Percentiles rank a stretch among this genome's conserved stretches.
phyloP scores from a whole-genome alignment of 2,329 filamentous ascomycete genomes.

The Cordyceps cateniannulata region DNA sequence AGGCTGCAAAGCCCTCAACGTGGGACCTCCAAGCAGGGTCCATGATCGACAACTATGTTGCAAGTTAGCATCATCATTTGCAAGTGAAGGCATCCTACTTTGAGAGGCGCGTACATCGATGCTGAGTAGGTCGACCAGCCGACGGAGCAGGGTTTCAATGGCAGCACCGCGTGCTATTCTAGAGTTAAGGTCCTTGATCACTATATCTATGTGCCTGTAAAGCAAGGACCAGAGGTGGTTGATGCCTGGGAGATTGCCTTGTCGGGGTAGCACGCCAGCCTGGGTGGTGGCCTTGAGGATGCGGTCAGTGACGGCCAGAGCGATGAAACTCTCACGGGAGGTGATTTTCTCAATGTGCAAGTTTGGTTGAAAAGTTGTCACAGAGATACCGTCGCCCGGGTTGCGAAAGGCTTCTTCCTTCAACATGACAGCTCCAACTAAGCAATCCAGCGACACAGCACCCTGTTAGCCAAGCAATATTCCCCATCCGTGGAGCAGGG shows the following conservation, averaged over 20 bases:
- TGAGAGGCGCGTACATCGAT: neutral
- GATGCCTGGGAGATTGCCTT: conserved; percentile 5
- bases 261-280: neutral
- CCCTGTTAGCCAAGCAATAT: neutral
- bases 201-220: neutral
- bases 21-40: conserved; percentile 8
- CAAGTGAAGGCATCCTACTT: neutral
- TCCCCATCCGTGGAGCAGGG: neutral
- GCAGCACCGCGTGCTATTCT: conserved; percentile 1
- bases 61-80: neutral
- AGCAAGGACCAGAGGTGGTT: conserved; percentile 8
- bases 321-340: conserved; percentile 1
- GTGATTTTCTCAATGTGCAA: conserved; percentile 3
- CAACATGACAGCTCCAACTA: conserved; percentile 8
- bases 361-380: neutral
- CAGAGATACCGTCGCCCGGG: neutral
- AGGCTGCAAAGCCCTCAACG: conserved; percentile 3
- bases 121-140: neutral
- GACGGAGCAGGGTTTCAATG: neutral
- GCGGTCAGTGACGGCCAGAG: conserved; percentile 3
- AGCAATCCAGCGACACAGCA: neutral
- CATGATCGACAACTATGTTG: neutral
- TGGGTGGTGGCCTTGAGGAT: conserved; percentile 9
- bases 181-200: conserved; percentile 8
- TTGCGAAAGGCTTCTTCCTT: conserved; percentile 9